Evolutionary conservation across 495 filamentous ascomycete genomes (phyloP).

Genomic region (Penicillium pancosmium): DNA sequence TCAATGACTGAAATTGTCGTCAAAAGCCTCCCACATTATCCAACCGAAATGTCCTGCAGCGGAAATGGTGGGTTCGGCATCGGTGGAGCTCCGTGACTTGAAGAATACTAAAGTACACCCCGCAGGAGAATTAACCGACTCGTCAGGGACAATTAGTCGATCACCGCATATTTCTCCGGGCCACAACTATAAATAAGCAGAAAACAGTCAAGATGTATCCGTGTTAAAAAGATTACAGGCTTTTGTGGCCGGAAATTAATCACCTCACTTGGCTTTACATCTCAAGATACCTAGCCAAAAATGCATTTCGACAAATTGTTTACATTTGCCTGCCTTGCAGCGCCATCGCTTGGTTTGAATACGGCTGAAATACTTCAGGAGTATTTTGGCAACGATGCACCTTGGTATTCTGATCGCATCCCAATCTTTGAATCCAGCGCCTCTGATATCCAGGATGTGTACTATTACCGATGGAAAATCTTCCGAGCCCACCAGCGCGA

Average conservation of each 20-base stretch:
- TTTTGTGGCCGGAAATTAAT: not conserved
- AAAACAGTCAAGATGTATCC: not conserved
- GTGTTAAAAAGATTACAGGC: no score
- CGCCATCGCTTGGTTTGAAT: not conserved
- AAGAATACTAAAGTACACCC: not conserved
- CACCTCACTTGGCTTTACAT: not conserved
- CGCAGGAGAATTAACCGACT: conserved; percentile 10
- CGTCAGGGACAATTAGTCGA: conserved; percentile 1
- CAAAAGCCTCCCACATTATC: not conserved
- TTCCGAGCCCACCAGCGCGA: conserved; percentile 38
- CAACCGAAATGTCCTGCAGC: not conserved
- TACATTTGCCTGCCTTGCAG: not conserved
- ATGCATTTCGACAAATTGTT: not conserved
- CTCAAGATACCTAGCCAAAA: not conserved
- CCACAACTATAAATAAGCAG: conserved; percentile 1
- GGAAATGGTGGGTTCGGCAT: not conserved
- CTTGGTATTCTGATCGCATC: conserved; percentile 25
- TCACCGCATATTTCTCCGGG: not conserved
- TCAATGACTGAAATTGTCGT: not conserved
- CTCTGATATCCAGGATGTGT: conserved; percentile 30
- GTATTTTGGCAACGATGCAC: conserved; percentile 25
- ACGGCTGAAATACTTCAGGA: conserved; percentile 1
- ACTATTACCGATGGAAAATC: conserved; percentile 37
- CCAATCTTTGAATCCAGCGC: conserved; percentile 22
- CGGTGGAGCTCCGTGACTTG: not conserved